A percentile compares a stretch with the other conserved stretches of the same genome.
Conservation (phyloP, 2,329 filamentous ascomycete species). For the Aspergillus quadrilineatus region DNA sequence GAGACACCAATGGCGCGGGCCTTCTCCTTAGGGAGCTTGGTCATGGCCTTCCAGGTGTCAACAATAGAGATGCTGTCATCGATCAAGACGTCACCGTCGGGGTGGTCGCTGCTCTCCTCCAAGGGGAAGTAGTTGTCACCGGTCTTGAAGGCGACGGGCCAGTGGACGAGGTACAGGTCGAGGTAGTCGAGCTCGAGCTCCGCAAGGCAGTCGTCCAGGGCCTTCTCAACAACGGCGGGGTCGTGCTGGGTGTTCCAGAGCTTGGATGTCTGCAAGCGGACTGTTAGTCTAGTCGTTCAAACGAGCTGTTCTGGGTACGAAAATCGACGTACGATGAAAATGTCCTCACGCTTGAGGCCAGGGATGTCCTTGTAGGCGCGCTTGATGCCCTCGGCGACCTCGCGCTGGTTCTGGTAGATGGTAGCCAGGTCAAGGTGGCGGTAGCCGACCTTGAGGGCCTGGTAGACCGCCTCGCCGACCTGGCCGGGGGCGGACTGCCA, state of each 20-base stretch:
- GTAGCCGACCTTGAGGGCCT: slow-evolving; percentile 42
- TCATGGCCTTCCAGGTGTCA: slow-evolving; percentile 49
- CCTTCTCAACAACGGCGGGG: slow-evolving; percentile 52
- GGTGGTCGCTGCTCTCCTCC: slow-evolving; percentile 34
- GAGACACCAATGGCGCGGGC: slow-evolving; percentile 44
- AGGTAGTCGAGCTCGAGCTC: slow-evolving; percentile 56
- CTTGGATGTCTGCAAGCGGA: slow-evolving; percentile 53
- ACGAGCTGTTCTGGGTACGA: background rate
- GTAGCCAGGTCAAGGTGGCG: slow-evolving; percentile 43
- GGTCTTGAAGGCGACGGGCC: slow-evolving; percentile 44
- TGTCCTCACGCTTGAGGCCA: slow-evolving; percentile 42
- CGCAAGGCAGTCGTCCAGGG: slow-evolving; percentile 51
- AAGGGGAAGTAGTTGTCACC: slow-evolving; percentile 49
- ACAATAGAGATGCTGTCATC: slow-evolving; percentile 44
- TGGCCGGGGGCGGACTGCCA: slow-evolving; percentile 43
- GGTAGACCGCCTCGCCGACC: slow-evolving; percentile 41
- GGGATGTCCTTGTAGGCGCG: slow-evolving; percentile 38
- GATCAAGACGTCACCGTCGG: slow-evolving; percentile 44
- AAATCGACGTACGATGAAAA: slow-evolving; percentile 36
- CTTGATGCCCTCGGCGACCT: slow-evolving; percentile 37
- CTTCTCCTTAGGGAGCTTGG: slow-evolving; percentile 44
- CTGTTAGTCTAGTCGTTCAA: background rate
- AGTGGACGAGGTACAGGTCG: slow-evolving; percentile 51
- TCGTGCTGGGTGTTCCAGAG: slow-evolving; percentile 58
- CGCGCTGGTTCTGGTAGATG: slow-evolving; percentile 42